phyloP scores from a whole-genome alignment of 176 grass and related monocot genomes.

The Poa annua region DNA sequence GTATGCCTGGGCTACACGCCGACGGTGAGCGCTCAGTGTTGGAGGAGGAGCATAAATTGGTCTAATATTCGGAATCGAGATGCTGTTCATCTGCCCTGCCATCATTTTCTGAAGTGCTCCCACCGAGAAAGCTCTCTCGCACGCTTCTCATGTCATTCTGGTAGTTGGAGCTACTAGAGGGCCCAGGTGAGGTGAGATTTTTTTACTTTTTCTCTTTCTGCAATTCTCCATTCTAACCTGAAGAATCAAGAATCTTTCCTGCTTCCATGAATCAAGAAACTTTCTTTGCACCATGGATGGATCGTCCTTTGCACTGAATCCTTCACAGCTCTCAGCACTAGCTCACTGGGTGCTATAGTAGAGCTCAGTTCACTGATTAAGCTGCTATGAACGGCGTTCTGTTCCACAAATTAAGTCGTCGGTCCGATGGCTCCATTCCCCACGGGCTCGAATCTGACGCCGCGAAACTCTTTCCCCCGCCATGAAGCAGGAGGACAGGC shows the following conservation, averaged over 20 bases:
- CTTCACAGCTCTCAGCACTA: not conserved
- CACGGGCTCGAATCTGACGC: constrained; percentile 47
- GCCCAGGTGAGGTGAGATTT: constrained; percentile 26
- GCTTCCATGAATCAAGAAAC: not conserved
- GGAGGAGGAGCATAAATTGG: not conserved
- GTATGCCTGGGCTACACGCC: not conserved
- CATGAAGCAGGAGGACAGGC: constrained; percentile 54
- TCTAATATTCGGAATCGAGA: not conserved
- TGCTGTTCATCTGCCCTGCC: not conserved
- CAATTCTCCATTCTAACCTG: not conserved
- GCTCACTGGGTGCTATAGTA: not conserved
- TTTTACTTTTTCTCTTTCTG: not conserved
- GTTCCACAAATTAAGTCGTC: not conserved
- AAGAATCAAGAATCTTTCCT: not conserved
- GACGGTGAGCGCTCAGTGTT: not conserved
- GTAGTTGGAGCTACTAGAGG: constrained; percentile 3
- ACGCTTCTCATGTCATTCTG: not conserved
- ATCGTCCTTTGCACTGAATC: constrained; percentile 26
- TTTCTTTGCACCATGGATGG: constrained; percentile 27
- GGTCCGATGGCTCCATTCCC: not conserved
- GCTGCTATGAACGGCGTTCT: constrained; percentile 4
- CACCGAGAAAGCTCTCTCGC: not conserved
- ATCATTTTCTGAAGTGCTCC: constrained; percentile 3
- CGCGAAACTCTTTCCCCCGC: constrained; percentile 28
- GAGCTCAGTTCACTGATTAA: not conserved